Percentiles rank a stretch among this genome's conserved stretches.
phyloP scores from a whole-genome alignment of 2,329 filamentous ascomycete genomes.

The Verticillium nubilum region DNA sequence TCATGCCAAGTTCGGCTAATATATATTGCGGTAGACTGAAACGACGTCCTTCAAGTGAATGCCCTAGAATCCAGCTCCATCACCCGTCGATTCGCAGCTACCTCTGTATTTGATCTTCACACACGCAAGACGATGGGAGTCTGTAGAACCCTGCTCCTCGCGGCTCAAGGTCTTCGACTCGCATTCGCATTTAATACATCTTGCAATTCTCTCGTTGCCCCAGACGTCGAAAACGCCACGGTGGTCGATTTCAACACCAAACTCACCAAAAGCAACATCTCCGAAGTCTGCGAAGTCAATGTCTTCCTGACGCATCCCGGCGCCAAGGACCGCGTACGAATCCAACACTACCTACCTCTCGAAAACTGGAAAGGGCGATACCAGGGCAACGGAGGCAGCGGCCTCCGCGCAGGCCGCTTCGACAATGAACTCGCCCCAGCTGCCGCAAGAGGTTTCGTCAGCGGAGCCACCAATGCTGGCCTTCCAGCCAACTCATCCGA shows the following conservation, averaged over 20 bases:
- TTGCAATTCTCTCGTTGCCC: neutral
- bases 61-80: too few species aligned
- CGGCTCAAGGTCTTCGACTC: neutral
- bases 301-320: conserved; percentile 5
- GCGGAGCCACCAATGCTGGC: conserved; percentile 15
- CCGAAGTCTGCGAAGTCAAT: conserved; percentile 12
- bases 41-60: too few species aligned
- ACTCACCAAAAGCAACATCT: neutral
- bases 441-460: conserved; percentile 8
- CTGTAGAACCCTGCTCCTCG: too few species aligned
- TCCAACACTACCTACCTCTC: conserved; percentile 9
- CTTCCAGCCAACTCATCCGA: conserved; percentile 6
- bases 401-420: conserved; percentile 3
- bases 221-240: neutral
- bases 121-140: too few species aligned
- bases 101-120: too few species aligned
- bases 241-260: neutral
- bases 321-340: conserved; percentile 4
- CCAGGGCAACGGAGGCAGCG: conserved; percentile 9
- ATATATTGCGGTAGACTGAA: too few species aligned
- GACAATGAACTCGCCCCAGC: neutral
- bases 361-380: conserved; percentile 8
- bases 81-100: too few species aligned
- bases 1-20: too few species aligned
- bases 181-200: neutral